Evolutionary conservation across 2,329 filamentous ascomycete species (phyloP), one percentile per base, ranked within the genome.

Genomic region (Neospermospora avenae): DNA sequence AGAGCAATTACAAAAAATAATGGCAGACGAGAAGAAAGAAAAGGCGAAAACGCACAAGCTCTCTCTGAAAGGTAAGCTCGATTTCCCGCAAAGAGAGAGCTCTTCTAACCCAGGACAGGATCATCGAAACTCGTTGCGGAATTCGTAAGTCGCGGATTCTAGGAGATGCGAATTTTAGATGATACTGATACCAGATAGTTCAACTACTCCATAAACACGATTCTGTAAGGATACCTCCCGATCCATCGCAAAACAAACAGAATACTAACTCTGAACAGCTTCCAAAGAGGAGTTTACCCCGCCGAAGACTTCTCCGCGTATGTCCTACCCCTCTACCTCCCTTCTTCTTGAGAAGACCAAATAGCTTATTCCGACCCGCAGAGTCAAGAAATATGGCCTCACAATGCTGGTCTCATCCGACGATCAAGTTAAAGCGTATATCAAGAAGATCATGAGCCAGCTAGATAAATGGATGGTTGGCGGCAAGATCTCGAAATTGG

Each of bases 361-460:
- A 42, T 37, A 49, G 56, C 65, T 55, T 67, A 55, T 51, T 45
- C 28, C 14, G 11, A n/a, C 8, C 18, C 49, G 25, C 51, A 83
- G 84, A 13, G 93, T 99, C 72, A 99, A 99, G 80, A 99, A 99
- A 79, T 99, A 99, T 88, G 95, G 95, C 70, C 84, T 99, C 71
- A 98, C 96, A 71, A 70, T 67, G 58, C 60, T 73, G 87, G 93
- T 98, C 55, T 96, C 93, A 34, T 86, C 92, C 65, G 95, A 99
- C 74, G 95, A 98, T 79, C 93, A 99, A 78, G 95, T 99, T 73
- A 96, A 96, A 77, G 91, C 93, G 34, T 99, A 99, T 78, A 96
- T 99, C 81, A 97, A 96, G 77, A 96, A 96, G 78, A 98, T 99
- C 78, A 99, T 97, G 93, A 88, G 87, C 28, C 95, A 99, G 77